Conservation (phyloP, 2,329 filamentous ascomycete genomes). For the Fusarium drepaniforme region DNA sequence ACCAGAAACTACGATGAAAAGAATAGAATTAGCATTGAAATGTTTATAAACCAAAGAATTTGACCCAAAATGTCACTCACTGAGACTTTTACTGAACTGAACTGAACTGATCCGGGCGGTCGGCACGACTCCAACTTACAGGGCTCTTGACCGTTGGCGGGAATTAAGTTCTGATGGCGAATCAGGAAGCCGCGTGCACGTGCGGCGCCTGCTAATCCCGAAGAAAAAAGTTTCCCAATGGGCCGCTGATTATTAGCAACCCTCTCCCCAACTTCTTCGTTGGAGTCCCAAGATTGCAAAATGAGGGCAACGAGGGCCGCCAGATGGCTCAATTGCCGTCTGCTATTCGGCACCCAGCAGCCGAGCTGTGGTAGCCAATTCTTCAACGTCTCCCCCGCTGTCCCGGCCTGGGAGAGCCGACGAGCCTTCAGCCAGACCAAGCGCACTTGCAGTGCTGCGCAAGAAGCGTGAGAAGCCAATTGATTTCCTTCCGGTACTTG, state of each 20-base stretch:
- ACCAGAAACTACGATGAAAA: conserved; percentile 28
- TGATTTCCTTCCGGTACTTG: not conserved
- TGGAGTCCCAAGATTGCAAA: conserved; percentile 43
- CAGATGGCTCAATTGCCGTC: conserved; percentile 57
- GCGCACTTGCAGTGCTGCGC: conserved; percentile 50
- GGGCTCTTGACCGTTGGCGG: conserved; percentile 16
- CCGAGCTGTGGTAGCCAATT: conserved; percentile 43
- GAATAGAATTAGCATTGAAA: conserved; percentile 2
- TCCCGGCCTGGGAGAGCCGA: conserved; percentile 39
- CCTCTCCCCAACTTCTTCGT: conserved; percentile 40
- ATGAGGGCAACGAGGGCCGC: conserved; percentile 55
- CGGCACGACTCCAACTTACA: conserved; percentile 7
- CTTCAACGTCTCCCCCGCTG: conserved; percentile 42
- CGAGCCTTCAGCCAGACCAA: conserved; percentile 52
- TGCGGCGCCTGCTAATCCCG: conserved; percentile 43
- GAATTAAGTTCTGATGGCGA: conserved; percentile 28
- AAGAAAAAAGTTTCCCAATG: conserved; percentile 48
- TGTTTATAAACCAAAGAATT: not conserved
- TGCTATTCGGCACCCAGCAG: conserved; percentile 48
- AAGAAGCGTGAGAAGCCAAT: conserved; percentile 54
- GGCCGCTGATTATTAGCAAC: conserved; percentile 42
- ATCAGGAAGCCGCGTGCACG: conserved; percentile 35
- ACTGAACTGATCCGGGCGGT: not conserved
- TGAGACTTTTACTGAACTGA: not conserved
- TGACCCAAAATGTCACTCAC: not conserved